Evolutionary conservation across 2,329 filamentous ascomycete species (phyloP).

Genomic region (Myotisia sp.): DNA sequence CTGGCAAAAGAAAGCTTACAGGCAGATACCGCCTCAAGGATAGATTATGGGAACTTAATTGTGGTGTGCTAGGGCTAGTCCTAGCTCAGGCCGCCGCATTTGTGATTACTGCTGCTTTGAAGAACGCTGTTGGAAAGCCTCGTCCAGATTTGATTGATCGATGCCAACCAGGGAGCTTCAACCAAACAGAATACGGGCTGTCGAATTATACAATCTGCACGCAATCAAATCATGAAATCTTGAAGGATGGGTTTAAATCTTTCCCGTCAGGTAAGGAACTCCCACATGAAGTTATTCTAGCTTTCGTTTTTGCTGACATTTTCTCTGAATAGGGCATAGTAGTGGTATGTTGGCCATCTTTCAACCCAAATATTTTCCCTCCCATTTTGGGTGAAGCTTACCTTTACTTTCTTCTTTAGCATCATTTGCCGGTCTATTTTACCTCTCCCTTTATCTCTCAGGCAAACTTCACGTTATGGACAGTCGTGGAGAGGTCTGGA

Average conservation of each 20-base stretch:
- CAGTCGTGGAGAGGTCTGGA: slow-evolving; percentile 47
- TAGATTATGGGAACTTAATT: slow-evolving; percentile 48
- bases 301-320: slow-evolving; percentile 7
- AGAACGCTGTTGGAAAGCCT: slow-evolving; percentile 46
- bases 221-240: slow-evolving; percentile 34
- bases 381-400: too few relatives aligned
- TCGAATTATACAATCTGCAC: slow-evolving; percentile 39
- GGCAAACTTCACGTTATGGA: slow-evolving; percentile 47
- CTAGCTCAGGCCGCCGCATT: slow-evolving; percentile 42
- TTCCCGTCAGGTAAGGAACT: slow-evolving; percentile 40
- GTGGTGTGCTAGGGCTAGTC: slow-evolving; percentile 43
- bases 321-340: slow-evolving; percentile 28
- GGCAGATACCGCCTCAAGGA: slow-evolving; percentile 41
- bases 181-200: slow-evolving; percentile 28
- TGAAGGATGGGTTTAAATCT: slow-evolving; percentile 46
- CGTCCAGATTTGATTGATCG: slow-evolving; percentile 45
- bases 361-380: too few relatives aligned
- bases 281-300: too few relatives aligned
- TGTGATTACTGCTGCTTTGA: slow-evolving; percentile 43
- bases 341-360: slow-evolving; percentile 32
- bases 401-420: slow-evolving; percentile 30
- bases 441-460: slow-evolving; percentile 45
- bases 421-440: slow-evolving; percentile 45
- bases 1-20: slow-evolving; percentile 26
- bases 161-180: slow-evolving; percentile 27